Conservation (phyloP, 1,139 yeast genomes). For the Petasospora fabianii region DNA sequence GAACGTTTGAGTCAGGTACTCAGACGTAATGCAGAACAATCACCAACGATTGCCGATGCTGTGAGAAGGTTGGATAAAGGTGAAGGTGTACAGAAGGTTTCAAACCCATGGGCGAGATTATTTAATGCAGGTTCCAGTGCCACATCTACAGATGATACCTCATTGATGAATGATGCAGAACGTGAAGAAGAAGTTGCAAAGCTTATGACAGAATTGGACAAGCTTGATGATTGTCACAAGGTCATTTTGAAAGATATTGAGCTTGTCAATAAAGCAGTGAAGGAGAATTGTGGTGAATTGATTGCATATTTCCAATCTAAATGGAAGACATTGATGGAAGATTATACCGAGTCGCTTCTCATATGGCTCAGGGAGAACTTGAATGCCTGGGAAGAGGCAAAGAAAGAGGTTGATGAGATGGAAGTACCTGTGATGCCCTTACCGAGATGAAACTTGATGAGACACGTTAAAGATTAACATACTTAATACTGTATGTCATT, state of each 20-base stretch:
- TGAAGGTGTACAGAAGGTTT: slow-evolving; percentile 15
- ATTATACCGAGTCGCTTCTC: slow-evolving; percentile 28
- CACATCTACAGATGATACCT: slow-evolving; percentile 28
- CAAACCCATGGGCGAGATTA: slow-evolving; percentile 23
- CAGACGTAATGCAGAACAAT: slow-evolving; percentile 28
- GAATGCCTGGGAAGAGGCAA: slow-evolving; percentile 35
- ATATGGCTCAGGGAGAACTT: slow-evolving; percentile 29
- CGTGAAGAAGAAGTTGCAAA: slow-evolving; percentile 23
- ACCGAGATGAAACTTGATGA: no score
- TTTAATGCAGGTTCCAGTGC: slow-evolving; percentile 16
- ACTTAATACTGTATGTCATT: no score
- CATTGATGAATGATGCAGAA: slow-evolving; percentile 34
- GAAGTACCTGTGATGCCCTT: no score
- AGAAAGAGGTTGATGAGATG: slow-evolving; percentile 22
- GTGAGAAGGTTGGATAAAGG: slow-evolving; percentile 27
- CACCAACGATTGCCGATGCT: slow-evolving; percentile 31
- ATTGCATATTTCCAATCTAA: slow-evolving; percentile 27
- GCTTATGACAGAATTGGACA: slow-evolving; percentile 29
- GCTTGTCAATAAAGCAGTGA: slow-evolving; percentile 30
- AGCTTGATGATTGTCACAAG: slow-evolving; percentile 30
- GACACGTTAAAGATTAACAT: no score
- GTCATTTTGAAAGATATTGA: slow-evolving; percentile 31
- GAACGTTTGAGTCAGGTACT: slow-evolving; percentile 29
- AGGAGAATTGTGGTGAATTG: slow-evolving; percentile 26
- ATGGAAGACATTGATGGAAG: slow-evolving; percentile 30